Conservation (phyloP, 768 basidiomycete species). For the Ramaria sp. region DNA sequence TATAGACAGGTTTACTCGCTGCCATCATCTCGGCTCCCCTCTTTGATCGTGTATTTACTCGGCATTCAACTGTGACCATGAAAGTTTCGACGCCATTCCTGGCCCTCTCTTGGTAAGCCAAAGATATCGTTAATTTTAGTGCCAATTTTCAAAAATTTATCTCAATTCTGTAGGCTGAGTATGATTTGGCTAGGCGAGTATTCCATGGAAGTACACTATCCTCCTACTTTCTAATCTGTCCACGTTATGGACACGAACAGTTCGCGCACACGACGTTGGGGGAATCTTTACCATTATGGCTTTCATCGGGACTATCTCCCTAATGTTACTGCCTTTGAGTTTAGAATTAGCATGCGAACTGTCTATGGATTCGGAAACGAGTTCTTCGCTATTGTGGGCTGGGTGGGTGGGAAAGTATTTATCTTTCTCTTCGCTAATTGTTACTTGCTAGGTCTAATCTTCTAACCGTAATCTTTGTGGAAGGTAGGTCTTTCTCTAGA, state of each 20-base stretch:
- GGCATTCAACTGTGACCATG: constrained; percentile 48
- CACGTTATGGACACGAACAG: constrained; percentile 24
- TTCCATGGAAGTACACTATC: background rate
- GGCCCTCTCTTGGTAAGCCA: constrained; percentile 34
- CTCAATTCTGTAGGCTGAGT: constrained; percentile 33
- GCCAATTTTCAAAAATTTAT: background rate
- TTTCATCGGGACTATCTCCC: constrained; percentile 51
- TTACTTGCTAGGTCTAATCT: constrained; percentile 45
- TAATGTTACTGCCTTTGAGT: constrained; percentile 65
- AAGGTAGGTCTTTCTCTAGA: constrained; percentile 31
- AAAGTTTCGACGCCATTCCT: constrained; percentile 54
- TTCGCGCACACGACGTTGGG: constrained; percentile 46
- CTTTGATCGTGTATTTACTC: constrained; percentile 65
- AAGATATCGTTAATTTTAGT: background rate
- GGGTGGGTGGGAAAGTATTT: constrained; percentile 30
- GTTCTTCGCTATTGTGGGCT: constrained; percentile 69
- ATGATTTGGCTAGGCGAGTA: constrained; percentile 71
- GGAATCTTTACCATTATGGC: constrained; percentile 58
- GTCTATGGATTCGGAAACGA: constrained; percentile 69
- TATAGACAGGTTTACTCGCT: constrained; percentile 48
- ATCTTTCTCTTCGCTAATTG: background rate
- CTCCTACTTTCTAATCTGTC: background rate
- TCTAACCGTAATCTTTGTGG: constrained; percentile 48
- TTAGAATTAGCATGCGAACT: constrained; percentile 74
- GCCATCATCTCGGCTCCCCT: constrained; percentile 62